Evolutionary conservation across 257 asterid genomes (phyloP), one percentile per base, ranked within the genome.

Genomic region (Penstemon barbatus): DNA sequence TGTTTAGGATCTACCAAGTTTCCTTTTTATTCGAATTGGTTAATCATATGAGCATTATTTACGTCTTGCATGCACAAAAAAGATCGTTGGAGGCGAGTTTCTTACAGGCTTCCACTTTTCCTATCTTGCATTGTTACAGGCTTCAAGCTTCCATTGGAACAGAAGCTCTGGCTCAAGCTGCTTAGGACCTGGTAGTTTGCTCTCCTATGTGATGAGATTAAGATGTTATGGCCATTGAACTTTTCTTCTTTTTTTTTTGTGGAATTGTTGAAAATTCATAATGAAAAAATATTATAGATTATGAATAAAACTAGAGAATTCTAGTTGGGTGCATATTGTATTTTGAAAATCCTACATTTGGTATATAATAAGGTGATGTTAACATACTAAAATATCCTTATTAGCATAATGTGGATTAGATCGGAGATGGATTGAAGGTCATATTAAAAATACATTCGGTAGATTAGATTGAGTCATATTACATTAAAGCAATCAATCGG

Each of bases 161-260:
- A 10, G 86, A 84, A 71, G 76, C 84, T 59, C 70, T 85, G 42
- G 79, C 87, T 72, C 77, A 84, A 80, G 86, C 83, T 71, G 88
- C 92, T 63, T 85, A 71, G 68, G 53, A 72, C 69, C 49, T 37
- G 66, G 65, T 33, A 71, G 58, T 54, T 36, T 12, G 36, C 39
- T 45, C 45, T 38, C 33, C 37, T 63, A 75, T 46, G 15, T 7
- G 9, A 38, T 63, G 55, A 55, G n/a, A 56, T 56, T 11, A 11
- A 40, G 1, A 19, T 41, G 68, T 52, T 15, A 15, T 15, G 18
- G 18, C 18, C 18, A 15, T 15, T 15, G 18, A 15, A 15, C 18
- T 15, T 15, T 15, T 15, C 18, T 15, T 15, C 0, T 25, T 25
- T 25, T 25, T 25, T 25, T 25, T 25, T 25, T 0, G 33, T 25